Conservation (phyloP, 208 protist species). For the Leishmania arabica region DNA sequence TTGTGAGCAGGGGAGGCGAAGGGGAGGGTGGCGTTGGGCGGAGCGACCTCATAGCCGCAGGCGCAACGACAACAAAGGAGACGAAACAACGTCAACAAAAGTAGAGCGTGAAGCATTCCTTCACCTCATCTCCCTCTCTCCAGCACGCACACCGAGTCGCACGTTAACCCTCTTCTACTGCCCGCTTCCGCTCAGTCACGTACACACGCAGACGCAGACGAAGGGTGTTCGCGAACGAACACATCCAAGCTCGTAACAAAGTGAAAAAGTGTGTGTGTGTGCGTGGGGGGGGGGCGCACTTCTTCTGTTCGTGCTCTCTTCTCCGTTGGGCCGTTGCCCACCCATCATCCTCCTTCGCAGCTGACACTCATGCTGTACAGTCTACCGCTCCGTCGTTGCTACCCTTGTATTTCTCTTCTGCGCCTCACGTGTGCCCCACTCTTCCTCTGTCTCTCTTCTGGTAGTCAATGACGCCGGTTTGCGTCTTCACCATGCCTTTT, state of each 20-base stretch:
- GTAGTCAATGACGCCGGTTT: not conserved
- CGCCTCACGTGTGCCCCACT: not conserved
- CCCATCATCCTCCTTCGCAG: not conserved
- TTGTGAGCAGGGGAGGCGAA: not conserved
- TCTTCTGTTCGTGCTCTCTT: not conserved
- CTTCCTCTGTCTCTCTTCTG: not conserved
- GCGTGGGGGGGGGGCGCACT: not conserved
- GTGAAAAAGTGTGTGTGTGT: not conserved
- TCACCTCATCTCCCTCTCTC: too few relatives aligned
- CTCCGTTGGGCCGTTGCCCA: not conserved
- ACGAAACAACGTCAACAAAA: not conserved
- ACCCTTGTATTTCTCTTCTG: not conserved
- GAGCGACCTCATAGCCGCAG: not conserved
- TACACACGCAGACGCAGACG: not conserved
- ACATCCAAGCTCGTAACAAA: not conserved
- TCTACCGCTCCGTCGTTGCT: not conserved
- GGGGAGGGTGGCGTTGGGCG: not conserved
- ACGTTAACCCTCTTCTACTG: not conserved
- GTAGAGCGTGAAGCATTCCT: too few relatives aligned
- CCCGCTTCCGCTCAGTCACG: not conserved
- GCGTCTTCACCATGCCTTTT: not conserved
- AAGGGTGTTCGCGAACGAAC: not conserved
- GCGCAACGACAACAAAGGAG: not conserved
- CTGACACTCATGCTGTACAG: not conserved
- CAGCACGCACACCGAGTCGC: not conserved